Base-by-base conservation (phyloP, 2,329 filamentous ascomycete genomes). In the Elsinoe batatas region DNA sequence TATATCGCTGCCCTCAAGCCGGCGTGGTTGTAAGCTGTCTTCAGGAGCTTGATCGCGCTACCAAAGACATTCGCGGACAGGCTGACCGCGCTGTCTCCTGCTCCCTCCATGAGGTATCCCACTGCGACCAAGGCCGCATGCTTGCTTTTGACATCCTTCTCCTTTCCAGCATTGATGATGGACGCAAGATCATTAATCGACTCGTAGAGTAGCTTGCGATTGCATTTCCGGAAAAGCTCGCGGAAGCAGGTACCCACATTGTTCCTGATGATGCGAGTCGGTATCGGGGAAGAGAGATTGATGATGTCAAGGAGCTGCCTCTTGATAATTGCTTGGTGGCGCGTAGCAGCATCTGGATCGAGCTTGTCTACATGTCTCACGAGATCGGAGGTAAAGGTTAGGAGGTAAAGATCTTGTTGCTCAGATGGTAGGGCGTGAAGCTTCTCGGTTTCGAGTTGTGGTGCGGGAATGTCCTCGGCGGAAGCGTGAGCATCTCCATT, bases 261-360 rank as follows among this genome's bases (percentile, higher is more conserved):
- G 72, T 91, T 93, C 64, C 93, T 83, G 67, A 96, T 86, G 38
- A 95, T 87, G 67, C 93, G 82, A 40, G 89, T 91, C 36, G 91
- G 89, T 47, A 87, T 80, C 56, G 91, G 91, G 38, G 88, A 79
- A 49, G 83, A 69, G 37, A 98, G 81, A 65, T 85, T 90, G 69
- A 98, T 80, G 68, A 98, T 86, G 72, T 95, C 89, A 70, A 97
- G 88, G 62, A 96, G 79, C 77, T 97, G 90, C 69, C 88, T 91
- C 73, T 96, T 96, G 64, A 98, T 79, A 68, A 88, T 88, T 64
- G 90, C 83, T 71, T 98, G 93, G 72, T 96, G 87, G 11, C 87
- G 81, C 18, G 88, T 91, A 62, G 91, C 87, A 67, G 87, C 87
- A 63, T 95, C 88, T 59, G 83, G 77, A 54, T 83, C 80, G 46